Evolutionary conservation across 1,284 basidiomycete species (phyloP).

Genomic region (Sanghuangporus sanghuang): DNA sequence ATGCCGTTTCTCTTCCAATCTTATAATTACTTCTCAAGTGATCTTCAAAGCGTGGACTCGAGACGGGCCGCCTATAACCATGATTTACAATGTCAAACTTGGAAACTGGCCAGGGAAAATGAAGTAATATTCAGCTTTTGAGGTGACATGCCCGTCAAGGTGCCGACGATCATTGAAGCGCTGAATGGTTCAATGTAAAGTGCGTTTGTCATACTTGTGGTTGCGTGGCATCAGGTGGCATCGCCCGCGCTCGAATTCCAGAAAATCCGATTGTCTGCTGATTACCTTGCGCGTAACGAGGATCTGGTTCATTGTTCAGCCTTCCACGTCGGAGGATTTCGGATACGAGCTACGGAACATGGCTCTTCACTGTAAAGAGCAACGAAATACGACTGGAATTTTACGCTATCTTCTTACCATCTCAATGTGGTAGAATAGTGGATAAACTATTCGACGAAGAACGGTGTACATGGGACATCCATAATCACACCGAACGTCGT

Average conservation of each 20-base stretch:
- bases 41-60: not conserved
- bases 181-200: not conserved
- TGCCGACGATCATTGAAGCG: not conserved
- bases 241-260: not conserved
- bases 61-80: not conserved
- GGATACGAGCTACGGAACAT: not conserved
- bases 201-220: not conserved
- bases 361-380: not conserved
- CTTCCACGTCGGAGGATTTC: not conserved
- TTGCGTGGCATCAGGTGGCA: not conserved
- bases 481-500: not conserved
- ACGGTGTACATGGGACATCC: not conserved
- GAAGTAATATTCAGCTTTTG: not conserved
- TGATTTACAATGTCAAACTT: not conserved
- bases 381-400: not conserved
- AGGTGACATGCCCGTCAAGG: not conserved
- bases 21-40: not conserved
- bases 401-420: not conserved
- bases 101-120: not conserved
- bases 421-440: not conserved
- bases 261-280: not conserved
- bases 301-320: not conserved
- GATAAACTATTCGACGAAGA: not conserved
- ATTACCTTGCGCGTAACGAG: not conserved
- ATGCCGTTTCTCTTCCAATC: not conserved